Conservation (phyloP, 2,329 filamentous ascomycete species). For the Talaromyces amestolkiae region DNA sequence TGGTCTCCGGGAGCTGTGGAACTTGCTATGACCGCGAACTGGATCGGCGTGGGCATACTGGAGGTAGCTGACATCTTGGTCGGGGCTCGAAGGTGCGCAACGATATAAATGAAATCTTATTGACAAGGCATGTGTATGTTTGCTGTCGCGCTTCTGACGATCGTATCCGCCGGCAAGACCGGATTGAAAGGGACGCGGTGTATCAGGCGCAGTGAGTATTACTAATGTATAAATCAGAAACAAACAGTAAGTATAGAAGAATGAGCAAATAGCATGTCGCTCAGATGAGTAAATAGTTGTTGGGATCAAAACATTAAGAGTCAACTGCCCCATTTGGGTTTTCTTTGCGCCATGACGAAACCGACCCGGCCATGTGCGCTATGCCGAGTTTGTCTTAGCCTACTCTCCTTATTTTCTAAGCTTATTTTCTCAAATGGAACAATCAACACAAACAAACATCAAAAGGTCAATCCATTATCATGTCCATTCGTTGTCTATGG, state of each 20-base stretch:
- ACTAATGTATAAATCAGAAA: background rate
- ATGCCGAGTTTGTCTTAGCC: background rate
- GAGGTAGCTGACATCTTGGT: conserved; percentile 1
- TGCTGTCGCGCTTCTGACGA: background rate
- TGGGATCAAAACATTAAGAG: conserved; percentile 7
- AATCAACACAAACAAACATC: background rate
- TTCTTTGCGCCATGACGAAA: conserved; percentile 14
- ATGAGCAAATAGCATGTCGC: background rate
- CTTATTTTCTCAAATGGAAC: background rate
- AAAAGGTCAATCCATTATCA: background rate
- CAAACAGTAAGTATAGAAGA: background rate
- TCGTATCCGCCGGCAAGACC: background rate
- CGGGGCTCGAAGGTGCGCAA: background rate
- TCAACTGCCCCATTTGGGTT: conserved; percentile 1
- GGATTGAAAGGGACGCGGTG: background rate
- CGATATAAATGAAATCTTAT: background rate
- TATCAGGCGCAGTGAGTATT: background rate
- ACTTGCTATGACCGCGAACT: conserved; percentile 1
- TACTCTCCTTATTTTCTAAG: background rate
- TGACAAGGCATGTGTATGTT: background rate
- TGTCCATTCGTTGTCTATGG: background rate
- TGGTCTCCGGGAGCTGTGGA: conserved; percentile 10
- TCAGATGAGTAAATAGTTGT: background rate
- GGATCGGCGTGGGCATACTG: background rate
- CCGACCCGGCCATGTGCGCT: background rate